These are phyloP conservation scores for Cordyceps cicadae DNA, from an alignment of 2,329 filamentous ascomycete genomes.

Conservation along the genomic window DNA sequence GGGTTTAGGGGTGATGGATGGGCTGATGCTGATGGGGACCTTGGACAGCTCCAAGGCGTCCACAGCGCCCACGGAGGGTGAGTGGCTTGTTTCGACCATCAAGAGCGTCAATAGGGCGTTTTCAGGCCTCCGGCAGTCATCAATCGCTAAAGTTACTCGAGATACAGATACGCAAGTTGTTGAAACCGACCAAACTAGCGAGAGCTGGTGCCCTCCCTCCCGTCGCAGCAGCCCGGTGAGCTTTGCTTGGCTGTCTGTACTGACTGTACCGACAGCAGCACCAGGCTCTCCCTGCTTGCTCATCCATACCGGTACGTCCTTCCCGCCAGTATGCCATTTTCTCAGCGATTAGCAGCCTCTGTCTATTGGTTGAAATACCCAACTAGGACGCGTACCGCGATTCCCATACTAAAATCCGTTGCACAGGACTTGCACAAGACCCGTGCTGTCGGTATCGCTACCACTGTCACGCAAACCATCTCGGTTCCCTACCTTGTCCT, in stretches of 20 bases:
- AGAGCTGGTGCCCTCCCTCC: neutral
- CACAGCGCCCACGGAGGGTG: neutral
- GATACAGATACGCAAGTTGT: no score
- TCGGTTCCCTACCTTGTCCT: neutral
- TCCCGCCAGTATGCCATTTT: no score
- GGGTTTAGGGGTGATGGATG: no score
- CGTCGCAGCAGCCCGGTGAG: neutral
- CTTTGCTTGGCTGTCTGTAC: neutral
- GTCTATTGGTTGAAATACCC: no score
- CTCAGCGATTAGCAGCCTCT: no score
- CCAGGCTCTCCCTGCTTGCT: neutral
- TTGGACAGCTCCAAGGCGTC: no score
- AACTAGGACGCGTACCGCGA: no score
- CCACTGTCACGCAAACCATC: neutral
- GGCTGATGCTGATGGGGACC: no score
- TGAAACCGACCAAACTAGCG: neutral
- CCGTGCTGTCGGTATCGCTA: neutral
- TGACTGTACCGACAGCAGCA: neutral
- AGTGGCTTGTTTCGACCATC: slow-evolving; percentile 5
- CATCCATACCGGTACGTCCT: neutral
- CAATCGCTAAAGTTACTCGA: no score
- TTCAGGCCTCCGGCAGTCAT: neutral
- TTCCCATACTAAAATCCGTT: neutral
- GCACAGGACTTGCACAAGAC: neutral
- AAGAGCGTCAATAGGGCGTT: neutral